Percentiles rank a stretch among this genome's conserved stretches.
Conservation (phyloP, 257 asterid genomes). For the Fraxinus anomala region DNA sequence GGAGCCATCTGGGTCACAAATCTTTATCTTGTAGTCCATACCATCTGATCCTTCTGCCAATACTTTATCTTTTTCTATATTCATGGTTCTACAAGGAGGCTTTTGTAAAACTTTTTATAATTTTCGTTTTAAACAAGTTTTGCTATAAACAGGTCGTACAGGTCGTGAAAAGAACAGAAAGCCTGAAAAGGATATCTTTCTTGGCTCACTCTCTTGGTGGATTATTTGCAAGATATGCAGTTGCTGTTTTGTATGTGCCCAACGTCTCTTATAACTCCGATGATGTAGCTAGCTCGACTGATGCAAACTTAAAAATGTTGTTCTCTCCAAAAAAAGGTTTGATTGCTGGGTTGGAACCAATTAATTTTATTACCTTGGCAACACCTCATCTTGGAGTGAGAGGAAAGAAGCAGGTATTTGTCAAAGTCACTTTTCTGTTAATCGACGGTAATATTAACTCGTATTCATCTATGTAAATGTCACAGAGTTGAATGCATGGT, state of each 20-base stretch:
- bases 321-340: slow-evolving; percentile 44
- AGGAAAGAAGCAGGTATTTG: slow-evolving; percentile 85
- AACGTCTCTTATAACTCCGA: slow-evolving; percentile 28
- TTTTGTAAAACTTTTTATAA: background rate
- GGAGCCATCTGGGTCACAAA: slow-evolving; percentile 2
- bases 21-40: slow-evolving; percentile 6
- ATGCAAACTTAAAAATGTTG: slow-evolving; percentile 29
- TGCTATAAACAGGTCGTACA: slow-evolving; percentile 54
- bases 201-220: slow-evolving; percentile 99
- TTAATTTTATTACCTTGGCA: slow-evolving; percentile 88
- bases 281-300: slow-evolving; percentile 32
- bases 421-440: background rate
- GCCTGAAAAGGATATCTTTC: slow-evolving; percentile 76
- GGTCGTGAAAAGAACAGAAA: slow-evolving; percentile 59
- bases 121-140: background rate
- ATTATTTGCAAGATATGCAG: slow-evolving; percentile 84
- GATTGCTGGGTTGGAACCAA: slow-evolving; percentile 88
- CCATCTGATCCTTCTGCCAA: slow-evolving; percentile 5
- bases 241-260: slow-evolving; percentile 65
- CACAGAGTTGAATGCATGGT: slow-evolving; percentile 9
- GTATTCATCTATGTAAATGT: background rate
- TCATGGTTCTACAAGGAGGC: background rate
- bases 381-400: slow-evolving; percentile 99
- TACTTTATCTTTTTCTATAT: background rate
- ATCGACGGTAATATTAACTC: slow-evolving; percentile 11